Percentiles rank a stretch among this genome's conserved stretches.
Evolutionary conservation across 306 rosid species (phyloP).

Genomic region (Vigna hirtella): DNA sequence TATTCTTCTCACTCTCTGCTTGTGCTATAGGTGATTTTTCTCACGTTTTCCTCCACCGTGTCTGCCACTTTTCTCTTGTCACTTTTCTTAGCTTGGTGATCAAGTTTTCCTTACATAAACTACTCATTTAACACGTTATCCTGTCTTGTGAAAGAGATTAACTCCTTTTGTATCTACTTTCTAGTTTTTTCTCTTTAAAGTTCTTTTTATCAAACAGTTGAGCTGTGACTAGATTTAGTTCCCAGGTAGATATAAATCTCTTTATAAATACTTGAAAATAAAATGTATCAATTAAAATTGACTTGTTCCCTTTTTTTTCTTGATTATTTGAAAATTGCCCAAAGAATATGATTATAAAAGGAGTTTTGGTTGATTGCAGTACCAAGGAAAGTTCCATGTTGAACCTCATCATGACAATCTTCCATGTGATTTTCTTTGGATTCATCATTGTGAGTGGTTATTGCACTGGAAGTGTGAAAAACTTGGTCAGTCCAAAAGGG

Average conservation of each 20-base stretch:
- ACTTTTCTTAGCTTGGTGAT: not conserved
- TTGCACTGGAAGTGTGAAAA: constrained; percentile 66
- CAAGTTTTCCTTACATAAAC: constrained; percentile 24
- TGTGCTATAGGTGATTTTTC: constrained; percentile 73
- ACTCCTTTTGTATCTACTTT: too few relatives aligned
- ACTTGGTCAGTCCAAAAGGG: constrained; percentile 77
- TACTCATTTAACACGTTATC: constrained; percentile 16
- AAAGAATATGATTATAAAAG: not conserved
- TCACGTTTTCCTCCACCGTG: not conserved
- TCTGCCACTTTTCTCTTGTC: not conserved
- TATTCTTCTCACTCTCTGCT: constrained; percentile 84
- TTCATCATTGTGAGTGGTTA: constrained; percentile 78
- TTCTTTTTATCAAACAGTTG: too few relatives aligned
- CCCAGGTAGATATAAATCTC: too few relatives aligned
- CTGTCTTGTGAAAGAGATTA: not conserved
- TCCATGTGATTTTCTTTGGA: constrained; percentile 89
- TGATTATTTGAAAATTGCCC: too few relatives aligned
- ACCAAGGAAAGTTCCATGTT: constrained; percentile 89
- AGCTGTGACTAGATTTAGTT: too few relatives aligned
- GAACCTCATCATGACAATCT: constrained; percentile 84
- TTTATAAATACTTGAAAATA: too few relatives aligned
- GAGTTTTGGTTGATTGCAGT: constrained; percentile 53
- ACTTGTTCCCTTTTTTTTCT: too few relatives aligned
- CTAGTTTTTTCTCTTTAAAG: too few relatives aligned
- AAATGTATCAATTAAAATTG: too few relatives aligned